phyloP scores from a whole-genome alignment of 352 stramenopile species.

The Pythium grandisporangium region DNA sequence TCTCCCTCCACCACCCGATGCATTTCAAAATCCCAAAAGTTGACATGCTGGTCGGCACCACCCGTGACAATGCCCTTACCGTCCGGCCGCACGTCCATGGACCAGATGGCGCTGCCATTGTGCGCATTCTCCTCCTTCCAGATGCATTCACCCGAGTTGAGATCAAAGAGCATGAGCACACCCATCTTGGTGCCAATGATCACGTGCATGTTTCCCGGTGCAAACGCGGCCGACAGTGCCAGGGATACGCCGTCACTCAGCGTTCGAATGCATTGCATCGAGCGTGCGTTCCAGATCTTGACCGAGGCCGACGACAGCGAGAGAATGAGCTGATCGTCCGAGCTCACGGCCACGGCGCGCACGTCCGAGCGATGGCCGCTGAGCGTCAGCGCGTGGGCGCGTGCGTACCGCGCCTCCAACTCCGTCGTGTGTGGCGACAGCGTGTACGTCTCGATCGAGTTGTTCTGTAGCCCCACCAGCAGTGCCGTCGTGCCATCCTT shows the following conservation, averaged over 20 bases:
- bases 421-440: conserved; percentile 39
- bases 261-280: conserved; percentile 87
- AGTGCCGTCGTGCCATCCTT: conserved; percentile 78
- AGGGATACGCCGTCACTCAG: conserved; percentile 69
- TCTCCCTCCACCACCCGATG: conserved; percentile 34
- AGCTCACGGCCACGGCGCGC: conserved; percentile 78
- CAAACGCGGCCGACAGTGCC: conserved; percentile 92
- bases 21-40: conserved; percentile 98
- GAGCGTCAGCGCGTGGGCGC: conserved; percentile 61
- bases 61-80: conserved; percentile 92
- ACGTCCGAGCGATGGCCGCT: conserved; percentile 91
- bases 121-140: conserved; percentile 81
- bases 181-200: conserved; percentile 96
- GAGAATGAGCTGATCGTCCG: conserved; percentile 87
- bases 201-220: conserved; percentile 95
- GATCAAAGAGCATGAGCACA: conserved; percentile 90
- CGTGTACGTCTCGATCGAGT: conserved; percentile 86
- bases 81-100: conserved; percentile 91
- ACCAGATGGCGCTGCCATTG: conserved; percentile 95
- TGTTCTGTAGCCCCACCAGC: conserved; percentile 87
- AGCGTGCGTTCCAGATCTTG: conserved; percentile 91
- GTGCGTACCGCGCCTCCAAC: conserved; percentile 61
- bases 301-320: conserved; percentile 77
- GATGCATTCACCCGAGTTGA: conserved; percentile 93
- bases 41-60: conserved; percentile 96